These are phyloP conservation scores for Coniochaeta ligniaria DNA, from an alignment of 2,329 filamentous ascomycete genomes.

Conservation along the genomic window DNA sequence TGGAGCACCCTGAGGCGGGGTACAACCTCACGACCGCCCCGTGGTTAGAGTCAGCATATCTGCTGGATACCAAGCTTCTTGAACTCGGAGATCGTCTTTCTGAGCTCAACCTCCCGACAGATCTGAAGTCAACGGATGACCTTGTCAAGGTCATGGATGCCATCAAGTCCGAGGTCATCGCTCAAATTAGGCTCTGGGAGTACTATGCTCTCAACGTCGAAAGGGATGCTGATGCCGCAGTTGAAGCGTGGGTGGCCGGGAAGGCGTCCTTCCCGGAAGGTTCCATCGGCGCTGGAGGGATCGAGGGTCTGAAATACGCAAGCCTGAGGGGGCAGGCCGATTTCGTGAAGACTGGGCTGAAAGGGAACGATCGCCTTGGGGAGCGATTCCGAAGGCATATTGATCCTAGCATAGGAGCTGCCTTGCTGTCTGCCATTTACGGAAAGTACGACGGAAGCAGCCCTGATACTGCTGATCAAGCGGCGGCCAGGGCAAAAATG, in stretches of 20 bases:
- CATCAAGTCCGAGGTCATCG: slow-evolving; percentile 74
- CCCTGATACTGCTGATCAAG: slow-evolving; percentile 39
- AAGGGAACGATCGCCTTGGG: slow-evolving; percentile 67
- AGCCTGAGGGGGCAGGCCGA: slow-evolving; percentile 44
- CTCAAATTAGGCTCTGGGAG: slow-evolving; percentile 78
- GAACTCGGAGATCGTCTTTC: slow-evolving; percentile 72
- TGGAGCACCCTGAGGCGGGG: slow-evolving; percentile 89
- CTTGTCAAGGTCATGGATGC: slow-evolving; percentile 75
- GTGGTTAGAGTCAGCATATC: slow-evolving; percentile 58
- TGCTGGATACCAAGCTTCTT: slow-evolving; percentile 56
- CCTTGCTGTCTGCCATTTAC: slow-evolving; percentile 58
- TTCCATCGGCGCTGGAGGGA: slow-evolving; percentile 21
- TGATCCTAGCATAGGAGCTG: slow-evolving; percentile 63
- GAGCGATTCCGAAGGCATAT: slow-evolving; percentile 69
- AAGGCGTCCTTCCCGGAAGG: slow-evolving; percentile 47
- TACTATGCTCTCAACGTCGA: slow-evolving; percentile 84
- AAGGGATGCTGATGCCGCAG: slow-evolving; percentile 57
- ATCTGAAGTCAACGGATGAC: slow-evolving; percentile 64
- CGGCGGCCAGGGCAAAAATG: slow-evolving; percentile 47
- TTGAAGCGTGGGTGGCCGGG: slow-evolving; percentile 65
- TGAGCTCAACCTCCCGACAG: slow-evolving; percentile 66
- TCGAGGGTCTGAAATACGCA: slow-evolving; percentile 40
- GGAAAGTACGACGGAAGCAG: slow-evolving; percentile 57
- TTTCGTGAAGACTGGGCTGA: slow-evolving; percentile 64
- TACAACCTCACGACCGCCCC: slow-evolving; percentile 92